Conservation (phyloP, 768 basidiomycete species). For the Guyanaporus albipodus region DNA sequence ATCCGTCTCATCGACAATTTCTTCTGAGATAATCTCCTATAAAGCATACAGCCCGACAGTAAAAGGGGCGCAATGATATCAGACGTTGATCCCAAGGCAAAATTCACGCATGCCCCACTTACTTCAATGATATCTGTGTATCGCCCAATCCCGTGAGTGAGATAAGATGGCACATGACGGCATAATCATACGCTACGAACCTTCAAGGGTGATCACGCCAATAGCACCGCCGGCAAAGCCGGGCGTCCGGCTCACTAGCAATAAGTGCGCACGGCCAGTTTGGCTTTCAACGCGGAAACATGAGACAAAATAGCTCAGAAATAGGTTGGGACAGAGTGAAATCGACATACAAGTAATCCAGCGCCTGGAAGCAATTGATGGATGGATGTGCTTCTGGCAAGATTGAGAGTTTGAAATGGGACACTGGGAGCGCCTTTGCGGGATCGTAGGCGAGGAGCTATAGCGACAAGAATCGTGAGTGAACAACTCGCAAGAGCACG, state of each 20-base stretch:
- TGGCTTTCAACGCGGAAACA: conserved; percentile 71
- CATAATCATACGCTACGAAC: conserved; percentile 30
- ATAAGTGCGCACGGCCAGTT: conserved; percentile 89
- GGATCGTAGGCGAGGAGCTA: conserved; percentile 91
- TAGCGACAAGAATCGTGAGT: not conserved
- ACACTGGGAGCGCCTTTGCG: conserved; percentile 67
- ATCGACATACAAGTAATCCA: conserved; percentile 78
- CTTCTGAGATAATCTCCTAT: conserved; percentile 92
- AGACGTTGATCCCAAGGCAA: not conserved
- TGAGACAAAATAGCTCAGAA: conserved; percentile 1
- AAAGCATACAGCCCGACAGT: no score
- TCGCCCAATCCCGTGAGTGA: not conserved
- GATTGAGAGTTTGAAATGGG: conserved; percentile 72
- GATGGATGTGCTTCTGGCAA: conserved; percentile 85
- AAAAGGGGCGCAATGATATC: not conserved
- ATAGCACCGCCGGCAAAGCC: conserved; percentile 80
- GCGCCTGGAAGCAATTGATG: conserved; percentile 92
- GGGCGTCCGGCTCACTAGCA: conserved; percentile 81
- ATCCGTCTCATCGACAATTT: conserved; percentile 95
- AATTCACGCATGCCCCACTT: conserved; percentile 6
- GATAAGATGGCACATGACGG: not conserved
- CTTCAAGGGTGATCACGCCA: conserved; percentile 89
- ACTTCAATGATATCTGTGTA: conserved; percentile 70
- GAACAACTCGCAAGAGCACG: not conserved
- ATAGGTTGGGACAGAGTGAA: not conserved